These are phyloP conservation scores for Amaranthus tricolor DNA, from an alignment of 179 eudicot genomes.

Conservation along the genomic window DNA sequence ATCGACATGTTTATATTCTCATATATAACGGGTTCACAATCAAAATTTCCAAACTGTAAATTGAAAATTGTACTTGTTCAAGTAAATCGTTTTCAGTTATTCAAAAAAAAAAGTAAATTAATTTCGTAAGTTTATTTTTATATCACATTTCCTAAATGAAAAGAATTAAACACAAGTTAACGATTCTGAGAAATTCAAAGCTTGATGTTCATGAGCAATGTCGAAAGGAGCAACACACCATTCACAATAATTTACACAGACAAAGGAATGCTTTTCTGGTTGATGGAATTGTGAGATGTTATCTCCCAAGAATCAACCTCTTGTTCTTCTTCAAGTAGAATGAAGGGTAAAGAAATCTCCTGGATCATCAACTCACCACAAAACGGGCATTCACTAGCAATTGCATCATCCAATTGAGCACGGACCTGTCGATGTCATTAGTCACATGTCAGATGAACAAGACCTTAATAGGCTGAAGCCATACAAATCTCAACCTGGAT, in stretches of 20 bases:
- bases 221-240: neutral
- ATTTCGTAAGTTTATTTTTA: too few species aligned
- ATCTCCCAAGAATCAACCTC: conserved; percentile 81
- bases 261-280: conserved; percentile 38
- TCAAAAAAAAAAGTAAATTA: too few species aligned
- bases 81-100: too few species aligned
- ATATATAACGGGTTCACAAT: too few species aligned
- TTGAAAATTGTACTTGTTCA: too few species aligned
- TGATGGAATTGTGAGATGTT: conserved; percentile 31
- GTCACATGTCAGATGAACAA: conserved; percentile 6
- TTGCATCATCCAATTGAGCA: conserved; percentile 82
- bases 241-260: conserved; percentile 18
- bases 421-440: conserved; percentile 49
- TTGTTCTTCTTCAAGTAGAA: conserved; percentile 57
- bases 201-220: too few species aligned
- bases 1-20: too few species aligned
- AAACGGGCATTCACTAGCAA: conserved; percentile 97
- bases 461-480: neutral
- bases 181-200: too few species aligned
- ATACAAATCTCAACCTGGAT: neutral
- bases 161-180: too few species aligned
- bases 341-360: conserved; percentile 80
- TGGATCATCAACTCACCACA: conserved; percentile 95
- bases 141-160: too few species aligned
- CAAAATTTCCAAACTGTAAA: too few species aligned